Evolutionary conservation across 164 flowering plant genomes (phyloP), one percentile per base, ranked within the genome.

Genomic region (Dillenia turbinata): DNA sequence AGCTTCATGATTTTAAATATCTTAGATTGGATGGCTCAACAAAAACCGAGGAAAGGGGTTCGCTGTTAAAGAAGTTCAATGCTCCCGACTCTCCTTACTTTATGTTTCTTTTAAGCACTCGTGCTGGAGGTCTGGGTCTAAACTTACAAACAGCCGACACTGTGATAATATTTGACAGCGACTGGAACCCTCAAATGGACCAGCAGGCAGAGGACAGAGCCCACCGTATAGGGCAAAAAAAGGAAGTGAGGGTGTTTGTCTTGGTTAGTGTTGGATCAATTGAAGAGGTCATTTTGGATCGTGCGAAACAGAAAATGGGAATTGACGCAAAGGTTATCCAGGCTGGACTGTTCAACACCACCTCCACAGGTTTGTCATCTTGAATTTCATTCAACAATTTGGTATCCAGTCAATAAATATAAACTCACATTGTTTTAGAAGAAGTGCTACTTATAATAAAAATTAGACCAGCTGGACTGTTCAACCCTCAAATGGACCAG

Each of bases 151-250:
- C 95, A 46, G 99, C 98, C 52, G 98, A 95, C 71, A 95, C 99
- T 44, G 98, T 95, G 45, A 84, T 95, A 46, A 85, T 95, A 26
- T 92, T 95, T 76, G 99, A 95, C 69, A 92, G 94, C 72, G 99
- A 95, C 60, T 95, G 99, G 98, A 95, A 92, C 52, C 99, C 99
- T 10, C 98, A 92, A 71, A 90, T 90, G 94, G 99, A 95, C 70
- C 99, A 90, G 64, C 99, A 95, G 71, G 99, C 99, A 44, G 97
- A 90, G 79, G 99, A 92, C 70, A 81, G 98, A 40, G 97, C 99
- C 46, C 99, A 95, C 72, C 90, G 97, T 9, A 92, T 95, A 45
- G 99, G 99, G 46, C 99, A 95, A 66, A 92, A 87, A 79, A 95
- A 89, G 72, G 98, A 92, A 78, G 99, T 95, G 4, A 77, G 88